These are phyloP conservation scores for Ulota crispa DNA, from an alignment of 225 moss, liverwort and hornwort genomes.

Conservation along the genomic window DNA sequence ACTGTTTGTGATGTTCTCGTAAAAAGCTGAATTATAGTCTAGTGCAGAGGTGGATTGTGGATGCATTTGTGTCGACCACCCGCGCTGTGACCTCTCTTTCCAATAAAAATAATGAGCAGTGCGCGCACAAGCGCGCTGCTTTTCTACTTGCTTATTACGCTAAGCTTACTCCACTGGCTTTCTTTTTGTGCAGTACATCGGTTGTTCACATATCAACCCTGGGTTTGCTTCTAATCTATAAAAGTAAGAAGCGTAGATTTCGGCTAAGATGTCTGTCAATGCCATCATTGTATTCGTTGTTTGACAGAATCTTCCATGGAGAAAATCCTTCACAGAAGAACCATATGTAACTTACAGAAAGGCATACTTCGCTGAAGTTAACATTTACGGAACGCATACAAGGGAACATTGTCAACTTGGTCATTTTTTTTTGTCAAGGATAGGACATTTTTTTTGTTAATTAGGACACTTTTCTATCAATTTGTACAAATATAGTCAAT, in stretches of 20 bases:
- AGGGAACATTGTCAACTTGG: too few relatives aligned
- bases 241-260: not conserved
- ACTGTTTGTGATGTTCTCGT: slow-evolving; percentile 6
- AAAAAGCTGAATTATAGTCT: slow-evolving; percentile 15
- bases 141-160: not conserved
- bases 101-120: slow-evolving; percentile 34
- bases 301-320: not conserved
- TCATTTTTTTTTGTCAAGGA: too few relatives aligned
- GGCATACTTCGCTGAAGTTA: not conserved
- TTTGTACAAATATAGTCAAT: too few relatives aligned
- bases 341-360: not conserved
- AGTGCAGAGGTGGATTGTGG: slow-evolving; percentile 42
- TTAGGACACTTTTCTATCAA: too few relatives aligned
- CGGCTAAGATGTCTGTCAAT: not conserved
- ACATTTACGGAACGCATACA: not conserved
- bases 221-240: not conserved
- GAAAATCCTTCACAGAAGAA: not conserved
- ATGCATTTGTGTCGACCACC: slow-evolving; percentile 38
- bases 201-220: not conserved
- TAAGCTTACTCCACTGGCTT: not conserved
- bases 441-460: too few relatives aligned
- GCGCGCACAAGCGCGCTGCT: slow-evolving; percentile 38
- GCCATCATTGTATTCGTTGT: not conserved
- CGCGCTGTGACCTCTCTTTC: slow-evolving; percentile 30
- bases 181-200: not conserved